phyloP scores from a whole-genome alignment of 2,329 filamentous ascomycete genomes.

The Beauveria varroae region DNA sequence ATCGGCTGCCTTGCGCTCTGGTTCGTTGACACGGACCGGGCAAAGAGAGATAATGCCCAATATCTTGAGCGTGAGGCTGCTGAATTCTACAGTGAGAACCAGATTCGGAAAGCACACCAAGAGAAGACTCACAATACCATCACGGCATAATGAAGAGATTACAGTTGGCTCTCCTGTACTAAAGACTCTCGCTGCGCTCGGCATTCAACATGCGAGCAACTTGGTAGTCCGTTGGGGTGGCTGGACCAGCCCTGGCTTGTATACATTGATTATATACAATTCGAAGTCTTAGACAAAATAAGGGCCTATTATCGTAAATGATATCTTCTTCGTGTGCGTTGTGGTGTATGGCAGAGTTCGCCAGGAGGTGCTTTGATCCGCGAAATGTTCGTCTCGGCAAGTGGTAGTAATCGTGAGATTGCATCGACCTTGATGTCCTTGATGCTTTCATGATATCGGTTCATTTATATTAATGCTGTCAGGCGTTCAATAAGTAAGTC shows the following conservation, averaged over 20 bases:
- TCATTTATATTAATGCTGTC: too few relatives aligned
- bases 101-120: conserved; percentile 54
- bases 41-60: conserved; percentile 15
- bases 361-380: conserved; percentile 27
- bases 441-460: too few relatives aligned
- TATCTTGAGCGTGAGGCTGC: conserved; percentile 41
- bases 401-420: too few relatives aligned
- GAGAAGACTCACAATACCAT: background rate
- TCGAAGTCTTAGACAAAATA: too few relatives aligned
- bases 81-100: conserved; percentile 51
- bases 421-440: too few relatives aligned
- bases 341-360: conserved; percentile 25
- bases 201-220: conserved; percentile 9
- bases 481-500: too few relatives aligned
- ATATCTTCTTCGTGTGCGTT: background rate
- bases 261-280: background rate
- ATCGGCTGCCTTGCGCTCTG: conserved; percentile 14
- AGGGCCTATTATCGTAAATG: background rate
- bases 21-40: conserved; percentile 17
- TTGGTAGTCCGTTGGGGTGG: background rate
- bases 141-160: background rate
- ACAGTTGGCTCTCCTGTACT: background rate
- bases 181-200: background rate
- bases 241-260: background rate
- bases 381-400: conserved; percentile 23